Conservation (phyloP, 2,329 filamentous ascomycete genomes). For the Pseudocercospora macadamiae region DNA sequence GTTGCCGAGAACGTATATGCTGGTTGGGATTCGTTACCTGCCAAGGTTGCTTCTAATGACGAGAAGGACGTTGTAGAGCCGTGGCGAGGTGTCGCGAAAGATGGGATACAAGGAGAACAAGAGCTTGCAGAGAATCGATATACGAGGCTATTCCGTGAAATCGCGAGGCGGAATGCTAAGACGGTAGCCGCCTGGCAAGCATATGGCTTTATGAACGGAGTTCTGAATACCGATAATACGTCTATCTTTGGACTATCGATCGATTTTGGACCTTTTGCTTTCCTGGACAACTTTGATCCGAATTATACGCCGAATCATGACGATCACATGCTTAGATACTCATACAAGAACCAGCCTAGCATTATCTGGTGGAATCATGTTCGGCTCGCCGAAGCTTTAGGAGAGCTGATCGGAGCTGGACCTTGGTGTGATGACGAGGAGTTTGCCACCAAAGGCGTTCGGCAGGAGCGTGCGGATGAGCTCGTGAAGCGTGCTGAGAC, state of each 20-base stretch:
- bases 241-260: slow-evolving; percentile 86
- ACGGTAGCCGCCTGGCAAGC: slow-evolving; percentile 95
- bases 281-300: slow-evolving; percentile 96
- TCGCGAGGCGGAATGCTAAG: slow-evolving; percentile 80
- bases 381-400: slow-evolving; percentile 83
- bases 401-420: slow-evolving; percentile 83
- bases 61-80: slow-evolving; percentile 52
- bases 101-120: slow-evolving; percentile 64
- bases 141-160: slow-evolving; percentile 81
- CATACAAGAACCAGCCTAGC: slow-evolving; percentile 90
- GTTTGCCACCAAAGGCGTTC: slow-evolving; percentile 74
- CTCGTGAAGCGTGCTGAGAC: slow-evolving; percentile 79
- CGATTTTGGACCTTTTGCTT: slow-evolving; percentile 96
- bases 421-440: slow-evolving; percentile 68
- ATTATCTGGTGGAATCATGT: slow-evolving; percentile 99
- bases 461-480: slow-evolving; percentile 67
- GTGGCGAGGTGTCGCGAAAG: slow-evolving; percentile 44
- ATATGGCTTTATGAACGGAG: slow-evolving; percentile 99
- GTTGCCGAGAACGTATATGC: slow-evolving; percentile 84
- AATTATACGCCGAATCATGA: slow-evolving; percentile 96
- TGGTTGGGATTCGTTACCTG: slow-evolving; percentile 84
- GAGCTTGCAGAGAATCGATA: slow-evolving; percentile 82
- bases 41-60: slow-evolving; percentile 52
- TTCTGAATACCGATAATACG: slow-evolving; percentile 97
- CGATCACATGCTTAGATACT: slow-evolving; percentile 82